Evolutionary conservation across 306 rosid genomes (phyloP), one percentile per base, ranked within the genome.

Genomic region (Cicer arietinum): DNA sequence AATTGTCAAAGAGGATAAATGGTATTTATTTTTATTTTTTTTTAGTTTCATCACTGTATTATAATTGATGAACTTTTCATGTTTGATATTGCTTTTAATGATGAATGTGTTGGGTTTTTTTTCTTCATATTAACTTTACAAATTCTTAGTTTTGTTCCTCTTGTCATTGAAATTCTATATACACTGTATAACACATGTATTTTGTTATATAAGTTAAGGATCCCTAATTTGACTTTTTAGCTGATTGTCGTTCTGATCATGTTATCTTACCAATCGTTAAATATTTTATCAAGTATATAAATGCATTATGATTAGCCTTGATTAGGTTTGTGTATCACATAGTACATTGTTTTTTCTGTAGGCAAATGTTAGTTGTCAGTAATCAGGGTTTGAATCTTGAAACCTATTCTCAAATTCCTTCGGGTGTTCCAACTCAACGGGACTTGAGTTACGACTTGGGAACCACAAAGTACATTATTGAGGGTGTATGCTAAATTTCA

Each of bases 1-100:
- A 89, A 71, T 87, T 91, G 74, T 79, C 91, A 14, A 80, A 56
- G 77, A 87, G 88, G 84, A 87, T 81, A 30, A 86, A 76, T 64
- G 98, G 98, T 94, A 86, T 67, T 40, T 69, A 71, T 65, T 51
- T 53, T 53, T 11, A 8, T 2, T 45, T 22, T 22, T 72, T 44
- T 58, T 69, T 8, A 61, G 51, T 79, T 82, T 81, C 50, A 57
- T 63, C 68, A 17, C 53, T 6, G 63, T 53, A 79, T 48, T 8
- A 12, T 79, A 10, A 54, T 80, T 73, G 17, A 61, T 72, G 25
- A 57, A 57, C 46, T 65, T 48, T 67, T 77, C 11, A 20, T 44
- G 12, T 12, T 17, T 30, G 10, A 35, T 60, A 44, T 43, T 51
- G 5, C 17, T 53, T 37, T 81, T 75, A 22, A 62, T 57, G 74